Conservation (phyloP, 2,329 filamentous ascomycete genomes). For the Ciborinia camelliae region DNA sequence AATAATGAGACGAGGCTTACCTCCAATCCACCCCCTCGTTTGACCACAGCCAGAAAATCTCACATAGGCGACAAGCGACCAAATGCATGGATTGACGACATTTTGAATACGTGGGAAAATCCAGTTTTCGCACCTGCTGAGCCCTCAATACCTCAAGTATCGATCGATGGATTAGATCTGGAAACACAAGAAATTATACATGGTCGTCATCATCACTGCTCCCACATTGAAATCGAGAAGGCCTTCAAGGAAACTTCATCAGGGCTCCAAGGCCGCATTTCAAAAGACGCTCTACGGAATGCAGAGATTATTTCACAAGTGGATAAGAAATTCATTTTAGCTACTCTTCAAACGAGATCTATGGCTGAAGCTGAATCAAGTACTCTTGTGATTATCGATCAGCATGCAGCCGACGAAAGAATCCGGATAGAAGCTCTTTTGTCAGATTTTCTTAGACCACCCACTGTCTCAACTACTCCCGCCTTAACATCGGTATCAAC, state of each 20-base stretch:
- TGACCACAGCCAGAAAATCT: background rate
- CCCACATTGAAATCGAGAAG: slow-evolving; percentile 34
- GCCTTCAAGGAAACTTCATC: slow-evolving; percentile 30
- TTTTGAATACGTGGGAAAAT: slow-evolving; percentile 69
- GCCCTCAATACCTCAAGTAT: slow-evolving; percentile 44
- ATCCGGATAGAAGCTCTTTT: slow-evolving; percentile 75
- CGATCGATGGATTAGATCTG: slow-evolving; percentile 35
- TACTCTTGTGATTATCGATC: slow-evolving; percentile 73
- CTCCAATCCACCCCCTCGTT: background rate
- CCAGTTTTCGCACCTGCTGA: slow-evolving; percentile 63
- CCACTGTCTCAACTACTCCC: background rate
- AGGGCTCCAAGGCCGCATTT: slow-evolving; percentile 49
- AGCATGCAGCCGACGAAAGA: slow-evolving; percentile 92
- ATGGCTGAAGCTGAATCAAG: slow-evolving; percentile 18
- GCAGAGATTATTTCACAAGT: slow-evolving; percentile 77
- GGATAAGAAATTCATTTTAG: slow-evolving; percentile 83
- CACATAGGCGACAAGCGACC: slow-evolving; percentile 33
- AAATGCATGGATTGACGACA: slow-evolving; percentile 54
- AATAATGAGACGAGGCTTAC: background rate
- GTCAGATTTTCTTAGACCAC: slow-evolving; percentile 47
- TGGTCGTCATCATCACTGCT: slow-evolving; percentile 30
- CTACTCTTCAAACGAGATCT: slow-evolving; percentile 42
- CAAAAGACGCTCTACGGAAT: slow-evolving; percentile 54
- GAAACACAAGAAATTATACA: slow-evolving; percentile 28
- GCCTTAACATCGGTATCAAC: slow-evolving; percentile 33